Percentiles rank a stretch among this genome's conserved stretches.
These are phyloP conservation scores for Auricularia heimuer DNA, from an alignment of 768 basidiomycete genomes.

Conservation along the genomic window DNA sequence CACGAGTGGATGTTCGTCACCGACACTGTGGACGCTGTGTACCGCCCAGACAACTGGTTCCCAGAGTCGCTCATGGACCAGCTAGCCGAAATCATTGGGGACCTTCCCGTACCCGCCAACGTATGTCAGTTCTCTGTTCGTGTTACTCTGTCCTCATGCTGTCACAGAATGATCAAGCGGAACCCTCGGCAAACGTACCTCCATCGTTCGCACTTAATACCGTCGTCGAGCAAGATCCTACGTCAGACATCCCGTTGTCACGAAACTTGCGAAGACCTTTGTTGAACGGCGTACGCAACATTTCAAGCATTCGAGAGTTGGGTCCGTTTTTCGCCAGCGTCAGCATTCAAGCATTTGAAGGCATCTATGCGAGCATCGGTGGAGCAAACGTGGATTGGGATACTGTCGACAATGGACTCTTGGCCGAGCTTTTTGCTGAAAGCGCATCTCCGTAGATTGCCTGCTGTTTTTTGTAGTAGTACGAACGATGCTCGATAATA, in stretches of 20 bases:
- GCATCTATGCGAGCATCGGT: slow-evolving; percentile 58
- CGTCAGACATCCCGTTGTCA: slow-evolving; percentile 18
- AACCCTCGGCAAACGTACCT: slow-evolving; percentile 4
- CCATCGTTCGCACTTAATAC: slow-evolving; percentile 22
- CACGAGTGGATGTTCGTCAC: slow-evolving; percentile 91
- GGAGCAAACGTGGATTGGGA: slow-evolving; percentile 82
- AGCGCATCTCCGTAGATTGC: too few relatives aligned
- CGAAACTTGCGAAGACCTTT: slow-evolving; percentile 63
- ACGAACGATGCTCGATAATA: not conserved
- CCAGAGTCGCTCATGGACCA: slow-evolving; percentile 89
- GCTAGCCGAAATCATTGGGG: slow-evolving; percentile 72
- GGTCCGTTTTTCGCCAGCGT: slow-evolving; percentile 86
- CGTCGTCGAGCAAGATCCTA: slow-evolving; percentile 15
- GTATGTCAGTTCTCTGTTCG: not conserved
- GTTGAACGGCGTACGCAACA: slow-evolving; percentile 54
- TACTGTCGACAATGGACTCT: slow-evolving; percentile 68
- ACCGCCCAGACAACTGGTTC: slow-evolving; percentile 71
- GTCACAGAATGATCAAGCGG: not conserved
- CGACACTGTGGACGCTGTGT: slow-evolving; percentile 92
- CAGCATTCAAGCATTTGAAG: slow-evolving; percentile 84
- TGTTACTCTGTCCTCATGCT: not conserved
- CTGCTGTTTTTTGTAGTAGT: not conserved
- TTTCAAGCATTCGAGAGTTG: slow-evolving; percentile 78
- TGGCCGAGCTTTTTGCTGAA: slow-evolving; percentile 75
- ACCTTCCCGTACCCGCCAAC: slow-evolving; percentile 34